Evolutionary conservation across 148 eudicot species (phyloP).

Genomic region (Camellia lanceoleosa): DNA sequence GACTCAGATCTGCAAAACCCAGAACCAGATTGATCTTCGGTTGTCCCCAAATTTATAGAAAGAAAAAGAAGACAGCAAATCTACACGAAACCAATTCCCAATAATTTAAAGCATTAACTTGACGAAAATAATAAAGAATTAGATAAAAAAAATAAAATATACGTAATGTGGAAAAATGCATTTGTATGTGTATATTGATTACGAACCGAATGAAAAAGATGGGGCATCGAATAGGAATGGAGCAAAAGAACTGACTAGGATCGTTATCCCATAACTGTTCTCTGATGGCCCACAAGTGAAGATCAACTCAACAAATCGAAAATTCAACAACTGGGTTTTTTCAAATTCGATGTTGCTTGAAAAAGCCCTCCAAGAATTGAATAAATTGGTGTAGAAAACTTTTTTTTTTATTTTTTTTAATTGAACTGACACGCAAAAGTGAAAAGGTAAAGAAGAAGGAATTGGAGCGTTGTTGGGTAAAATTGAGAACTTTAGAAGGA

Average conservation of each 20-base stretch:
- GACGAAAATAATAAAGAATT: constrained; percentile 4
- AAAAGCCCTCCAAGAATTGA: constrained; percentile 7
- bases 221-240: constrained; percentile 18
- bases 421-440: not conserved
- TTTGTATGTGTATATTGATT: not conserved
- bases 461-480: constrained; percentile 9
- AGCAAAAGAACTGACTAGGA: constrained; percentile 1
- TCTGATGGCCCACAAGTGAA: not conserved
- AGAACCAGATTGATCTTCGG: constrained; percentile 4
- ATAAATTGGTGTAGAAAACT: not conserved
- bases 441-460: not conserved
- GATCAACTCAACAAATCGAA: constrained; percentile 2
- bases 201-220: constrained; percentile 4
- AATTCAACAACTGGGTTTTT: constrained; percentile 8
- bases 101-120: not conserved
- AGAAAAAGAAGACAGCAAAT: not conserved
- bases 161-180: not conserved
- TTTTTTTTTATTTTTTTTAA: not conserved
- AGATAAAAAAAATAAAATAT: not conserved
- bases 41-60: constrained; percentile 10
- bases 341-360: not conserved
- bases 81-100: constrained; percentile 6
- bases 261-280: constrained; percentile 14
- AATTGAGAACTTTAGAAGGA: not conserved
- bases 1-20: constrained; percentile 19